Conservation (phyloP, 495 filamentous ascomycete species). For the Hypoxylon crocopeplum region DNA sequence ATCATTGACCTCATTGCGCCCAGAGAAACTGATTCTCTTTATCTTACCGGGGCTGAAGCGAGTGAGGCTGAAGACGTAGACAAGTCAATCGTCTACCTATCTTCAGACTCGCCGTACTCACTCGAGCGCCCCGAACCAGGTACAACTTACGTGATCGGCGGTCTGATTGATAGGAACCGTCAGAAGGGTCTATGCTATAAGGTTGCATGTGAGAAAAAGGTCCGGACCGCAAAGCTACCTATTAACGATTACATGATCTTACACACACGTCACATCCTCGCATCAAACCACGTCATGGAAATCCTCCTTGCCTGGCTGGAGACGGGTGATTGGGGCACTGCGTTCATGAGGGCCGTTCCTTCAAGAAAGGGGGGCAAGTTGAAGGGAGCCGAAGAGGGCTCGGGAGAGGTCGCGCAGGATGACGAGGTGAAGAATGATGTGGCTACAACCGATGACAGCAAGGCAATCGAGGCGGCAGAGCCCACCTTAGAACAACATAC, state of each 20-base stretch:
- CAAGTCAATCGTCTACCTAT: conserved; percentile 77
- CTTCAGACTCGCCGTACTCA: conserved; percentile 83
- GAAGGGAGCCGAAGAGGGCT: conserved; percentile 34
- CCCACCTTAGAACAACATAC: not conserved
- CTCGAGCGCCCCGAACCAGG: conserved; percentile 80
- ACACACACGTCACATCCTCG: conserved; percentile 79
- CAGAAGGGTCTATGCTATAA: conserved; percentile 95
- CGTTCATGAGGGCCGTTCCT: conserved; percentile 86
- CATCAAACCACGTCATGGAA: conserved; percentile 94
- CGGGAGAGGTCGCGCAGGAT: conserved; percentile 35
- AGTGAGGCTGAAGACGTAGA: conserved; percentile 48
- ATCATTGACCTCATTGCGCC: conserved; percentile 62
- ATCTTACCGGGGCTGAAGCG: no score
- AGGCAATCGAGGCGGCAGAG: not conserved
- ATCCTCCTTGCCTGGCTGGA: conserved; percentile 96
- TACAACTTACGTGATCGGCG: conserved; percentile 91
- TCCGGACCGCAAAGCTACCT: conserved; percentile 87
- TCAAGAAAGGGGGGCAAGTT: conserved; percentile 78
- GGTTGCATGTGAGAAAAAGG: conserved; percentile 71
- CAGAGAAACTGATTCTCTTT: no score
- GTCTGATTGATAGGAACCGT: conserved; percentile 92
- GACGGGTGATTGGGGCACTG: conserved; percentile 84
- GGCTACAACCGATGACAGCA: not conserved
- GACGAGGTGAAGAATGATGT: conserved; percentile 13
- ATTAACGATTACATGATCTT: conserved; percentile 93